phyloP scores from a whole-genome alignment of 345 rosid species.

The Euclidium syriacum region DNA sequence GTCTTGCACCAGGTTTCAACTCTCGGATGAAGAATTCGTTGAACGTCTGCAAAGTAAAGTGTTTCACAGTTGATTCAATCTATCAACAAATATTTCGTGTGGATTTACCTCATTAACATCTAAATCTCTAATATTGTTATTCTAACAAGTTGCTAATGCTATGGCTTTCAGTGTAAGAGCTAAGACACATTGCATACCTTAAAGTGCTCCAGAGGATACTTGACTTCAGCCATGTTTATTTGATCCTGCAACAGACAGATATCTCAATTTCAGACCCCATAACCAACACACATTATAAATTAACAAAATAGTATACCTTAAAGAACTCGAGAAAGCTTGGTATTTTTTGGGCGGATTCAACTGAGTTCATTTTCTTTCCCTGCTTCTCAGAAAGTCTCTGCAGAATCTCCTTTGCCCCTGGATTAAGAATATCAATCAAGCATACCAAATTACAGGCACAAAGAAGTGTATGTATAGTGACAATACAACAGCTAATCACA shows the following conservation, averaged over 20 bases:
- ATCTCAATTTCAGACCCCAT: background rate
- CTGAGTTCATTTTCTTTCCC: slow-evolving; percentile 75
- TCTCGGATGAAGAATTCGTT: slow-evolving; percentile 90
- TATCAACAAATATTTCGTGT: background rate
- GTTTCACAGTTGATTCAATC: background rate
- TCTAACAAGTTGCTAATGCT: background rate
- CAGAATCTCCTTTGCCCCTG: slow-evolving; percentile 83
- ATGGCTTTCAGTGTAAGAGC: background rate
- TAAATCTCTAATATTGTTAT: background rate
- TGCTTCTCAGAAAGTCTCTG: slow-evolving; percentile 81
- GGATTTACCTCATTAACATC: background rate
- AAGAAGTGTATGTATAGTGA: background rate
- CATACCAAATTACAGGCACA: background rate
- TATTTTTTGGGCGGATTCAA: slow-evolving; percentile 76
- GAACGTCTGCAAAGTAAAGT: slow-evolving; percentile 52
- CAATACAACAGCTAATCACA: slow-evolving; percentile 3
- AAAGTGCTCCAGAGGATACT: slow-evolving; percentile 78
- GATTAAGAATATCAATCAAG: slow-evolving; percentile 21
- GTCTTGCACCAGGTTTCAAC: slow-evolving; percentile 76
- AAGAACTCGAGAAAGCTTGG: slow-evolving; percentile 63
- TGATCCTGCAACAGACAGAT: slow-evolving; percentile 59
- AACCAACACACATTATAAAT: background rate
- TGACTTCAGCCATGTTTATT: slow-evolving; percentile 83
- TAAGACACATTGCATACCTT: slow-evolving; percentile 47
- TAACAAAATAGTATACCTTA: slow-evolving; percentile 39